Conservation (phyloP, 139 green algal species). For the Picochlorum sp. region DNA sequence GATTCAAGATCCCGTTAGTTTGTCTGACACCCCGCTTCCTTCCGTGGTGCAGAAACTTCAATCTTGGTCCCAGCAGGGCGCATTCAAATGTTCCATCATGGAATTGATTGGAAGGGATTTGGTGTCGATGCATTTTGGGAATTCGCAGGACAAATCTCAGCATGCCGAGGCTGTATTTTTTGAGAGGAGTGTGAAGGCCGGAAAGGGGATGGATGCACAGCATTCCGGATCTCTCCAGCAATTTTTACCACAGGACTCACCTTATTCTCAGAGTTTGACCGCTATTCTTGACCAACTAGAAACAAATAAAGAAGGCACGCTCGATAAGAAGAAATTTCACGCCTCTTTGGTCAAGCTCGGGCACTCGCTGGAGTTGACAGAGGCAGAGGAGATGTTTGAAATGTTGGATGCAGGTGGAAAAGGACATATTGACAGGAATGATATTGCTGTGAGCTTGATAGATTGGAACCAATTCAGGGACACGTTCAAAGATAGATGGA, state of each 20-base stretch:
- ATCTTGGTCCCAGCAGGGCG: conserved; percentile 52
- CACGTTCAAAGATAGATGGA: conserved; percentile 15
- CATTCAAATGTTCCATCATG: conserved; percentile 73
- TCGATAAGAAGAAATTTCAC: conserved; percentile 9
- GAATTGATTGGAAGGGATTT: conserved; percentile 83
- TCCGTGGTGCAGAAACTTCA: conserved; percentile 71
- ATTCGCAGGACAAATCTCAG: conserved; percentile 3
- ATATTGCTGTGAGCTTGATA: conserved; percentile 11
- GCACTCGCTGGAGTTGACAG: conserved; percentile 10
- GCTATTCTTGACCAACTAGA: conserved; percentile 19
- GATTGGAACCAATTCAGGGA: conserved; percentile 22
- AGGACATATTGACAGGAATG: neutral
- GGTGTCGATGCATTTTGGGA: conserved; percentile 34
- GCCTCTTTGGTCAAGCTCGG: conserved; percentile 13
- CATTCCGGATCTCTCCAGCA: neutral
- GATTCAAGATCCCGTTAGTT: conserved; percentile 32
- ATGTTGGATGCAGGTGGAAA: conserved; percentile 13
- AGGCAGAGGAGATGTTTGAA: conserved; percentile 20
- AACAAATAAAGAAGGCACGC: conserved; percentile 11
- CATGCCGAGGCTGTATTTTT: conserved; percentile 6
- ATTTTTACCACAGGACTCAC: conserved; percentile 17
- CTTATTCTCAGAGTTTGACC: conserved; percentile 20
- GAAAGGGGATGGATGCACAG: neutral
- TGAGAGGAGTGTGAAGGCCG: conserved; percentile 2
- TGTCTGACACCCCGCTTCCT: conserved; percentile 35